Evolutionary conservation across 495 filamentous ascomycete species (phyloP).

Genomic region (Parmelia sp.): DNA sequence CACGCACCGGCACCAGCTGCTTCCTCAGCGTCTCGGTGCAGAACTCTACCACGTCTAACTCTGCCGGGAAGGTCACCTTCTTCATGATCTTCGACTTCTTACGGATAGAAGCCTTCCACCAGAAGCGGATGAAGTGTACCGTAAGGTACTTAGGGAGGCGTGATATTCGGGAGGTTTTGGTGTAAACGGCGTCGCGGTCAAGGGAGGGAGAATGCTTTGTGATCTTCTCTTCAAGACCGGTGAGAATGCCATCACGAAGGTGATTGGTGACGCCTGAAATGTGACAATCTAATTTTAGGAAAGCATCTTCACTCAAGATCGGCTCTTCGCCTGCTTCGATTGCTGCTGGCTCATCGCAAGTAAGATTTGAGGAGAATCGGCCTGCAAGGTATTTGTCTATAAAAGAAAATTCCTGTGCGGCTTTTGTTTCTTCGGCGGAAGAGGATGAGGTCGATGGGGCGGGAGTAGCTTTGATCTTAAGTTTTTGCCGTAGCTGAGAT

Average conservation of each 20-base stretch:
- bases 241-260: conserved; percentile 75
- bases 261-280: conserved; percentile 83
- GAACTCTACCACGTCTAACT: conserved; percentile 90
- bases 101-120: conserved; percentile 87
- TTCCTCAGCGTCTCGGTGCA: conserved; percentile 84
- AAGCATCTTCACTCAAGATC: conserved; percentile 58
- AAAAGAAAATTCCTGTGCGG: conserved; percentile 56
- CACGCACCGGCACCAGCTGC: conserved; percentile 78
- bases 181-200: conserved; percentile 75
- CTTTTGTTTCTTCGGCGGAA: conserved; percentile 34
- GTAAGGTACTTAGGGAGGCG: conserved; percentile 91
- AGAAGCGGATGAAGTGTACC: conserved; percentile 96
- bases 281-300: conserved; percentile 93
- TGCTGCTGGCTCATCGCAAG: conserved; percentile 76
- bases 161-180: conserved; percentile 80
- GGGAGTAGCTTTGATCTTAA: conserved; percentile 54
- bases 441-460: conserved; percentile 14
- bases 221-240: conserved; percentile 77
- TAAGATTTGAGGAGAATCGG: conserved; percentile 63
- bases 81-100: conserved; percentile 99
- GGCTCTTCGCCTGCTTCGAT: conserved; percentile 70
- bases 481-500: conserved; percentile 71
- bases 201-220: conserved; percentile 79
- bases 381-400: conserved; percentile 88
- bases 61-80: conserved; percentile 91